Percentiles rank a stretch among this genome's conserved stretches.
Conservation (phyloP, 306 rosid species). For the Pachyrhizus erosus region DNA sequence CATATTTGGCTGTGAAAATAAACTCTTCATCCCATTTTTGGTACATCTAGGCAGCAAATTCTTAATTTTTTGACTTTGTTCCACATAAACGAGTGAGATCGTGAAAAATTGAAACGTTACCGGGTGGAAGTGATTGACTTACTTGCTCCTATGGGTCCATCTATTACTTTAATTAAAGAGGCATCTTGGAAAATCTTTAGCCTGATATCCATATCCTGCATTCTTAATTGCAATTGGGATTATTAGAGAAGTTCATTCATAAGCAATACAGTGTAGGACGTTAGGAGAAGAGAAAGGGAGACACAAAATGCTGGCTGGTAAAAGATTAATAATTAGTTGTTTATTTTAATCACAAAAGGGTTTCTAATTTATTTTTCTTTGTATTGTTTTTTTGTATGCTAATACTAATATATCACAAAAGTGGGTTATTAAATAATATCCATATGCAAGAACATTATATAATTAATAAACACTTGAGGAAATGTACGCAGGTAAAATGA, state of each 20-base stretch:
- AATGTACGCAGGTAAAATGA: constrained; percentile 8
- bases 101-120: constrained; percentile 9
- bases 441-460: not conserved
- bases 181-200: constrained; percentile 36
- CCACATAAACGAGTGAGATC: not conserved
- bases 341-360: not conserved
- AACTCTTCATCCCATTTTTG: constrained; percentile 6
- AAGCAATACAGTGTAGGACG: not conserved
- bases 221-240: not conserved
- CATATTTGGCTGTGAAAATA: not conserved
- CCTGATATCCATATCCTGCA: constrained; percentile 7
- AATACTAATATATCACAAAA: not conserved
- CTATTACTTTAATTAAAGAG: constrained; percentile 36
- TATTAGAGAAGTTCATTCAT: not conserved
- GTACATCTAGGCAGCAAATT: constrained; percentile 13
- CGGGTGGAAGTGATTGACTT: constrained; percentile 42
- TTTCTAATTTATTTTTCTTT: not conserved
- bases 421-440: not conserved
- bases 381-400: not conserved
- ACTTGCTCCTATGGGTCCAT: constrained; percentile 47
- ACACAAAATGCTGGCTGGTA: not conserved
- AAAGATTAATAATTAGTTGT: not conserved
- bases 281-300: constrained; percentile 4
- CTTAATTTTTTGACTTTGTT: constrained; percentile 37
- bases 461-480: constrained; percentile 4